A percentile compares a stretch with the other conserved stretches of the same genome.
Evolutionary conservation across 1,284 basidiomycete genomes (phyloP).

Genomic region (Agroathelia rolfsii): DNA sequence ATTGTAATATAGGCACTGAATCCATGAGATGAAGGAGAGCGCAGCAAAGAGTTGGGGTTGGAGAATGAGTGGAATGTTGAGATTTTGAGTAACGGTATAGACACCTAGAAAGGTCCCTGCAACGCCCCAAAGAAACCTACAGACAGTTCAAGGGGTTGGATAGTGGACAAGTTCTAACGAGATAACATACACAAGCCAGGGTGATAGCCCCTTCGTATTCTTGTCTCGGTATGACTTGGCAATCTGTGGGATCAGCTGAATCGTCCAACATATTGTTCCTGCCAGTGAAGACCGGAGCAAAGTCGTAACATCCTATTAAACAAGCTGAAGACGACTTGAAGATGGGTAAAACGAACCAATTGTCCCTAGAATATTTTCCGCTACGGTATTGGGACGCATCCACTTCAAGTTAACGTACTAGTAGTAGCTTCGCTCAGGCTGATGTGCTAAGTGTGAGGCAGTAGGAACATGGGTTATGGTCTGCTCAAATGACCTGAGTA

Average conservation of each 20-base stretch:
- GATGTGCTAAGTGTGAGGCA: no score
- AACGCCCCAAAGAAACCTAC: slow-evolving; percentile 57
- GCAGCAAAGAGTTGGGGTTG: slow-evolving; percentile 70
- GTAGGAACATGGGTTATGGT: no score
- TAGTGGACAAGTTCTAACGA: background rate
- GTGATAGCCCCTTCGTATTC: slow-evolving; percentile 64
- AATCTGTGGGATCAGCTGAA: slow-evolving; percentile 67
- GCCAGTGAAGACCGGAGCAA: background rate
- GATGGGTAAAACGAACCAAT: slow-evolving; percentile 28
- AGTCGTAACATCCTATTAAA: no score
- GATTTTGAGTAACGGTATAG: slow-evolving; percentile 56
- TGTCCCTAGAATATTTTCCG: slow-evolving; percentile 56
- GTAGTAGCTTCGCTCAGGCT: no score
- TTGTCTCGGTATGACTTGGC: slow-evolving; percentile 70
- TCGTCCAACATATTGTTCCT: slow-evolving; percentile 63
- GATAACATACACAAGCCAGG: slow-evolving; percentile 58
- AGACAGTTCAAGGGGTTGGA: background rate
- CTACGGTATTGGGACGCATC: slow-evolving; percentile 31
- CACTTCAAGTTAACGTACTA: no score
- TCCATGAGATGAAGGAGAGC: slow-evolving; percentile 56
- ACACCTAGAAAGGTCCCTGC: slow-evolving; percentile 58
- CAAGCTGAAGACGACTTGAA: background rate
- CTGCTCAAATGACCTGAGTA: no score
- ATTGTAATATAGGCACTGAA: slow-evolving; percentile 58
- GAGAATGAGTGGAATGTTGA: slow-evolving; percentile 66